A percentile compares a stretch with the other conserved stretches of the same genome.
Conservation (phyloP, 176 grass and related monocot species). For the Areca catechu region DNA sequence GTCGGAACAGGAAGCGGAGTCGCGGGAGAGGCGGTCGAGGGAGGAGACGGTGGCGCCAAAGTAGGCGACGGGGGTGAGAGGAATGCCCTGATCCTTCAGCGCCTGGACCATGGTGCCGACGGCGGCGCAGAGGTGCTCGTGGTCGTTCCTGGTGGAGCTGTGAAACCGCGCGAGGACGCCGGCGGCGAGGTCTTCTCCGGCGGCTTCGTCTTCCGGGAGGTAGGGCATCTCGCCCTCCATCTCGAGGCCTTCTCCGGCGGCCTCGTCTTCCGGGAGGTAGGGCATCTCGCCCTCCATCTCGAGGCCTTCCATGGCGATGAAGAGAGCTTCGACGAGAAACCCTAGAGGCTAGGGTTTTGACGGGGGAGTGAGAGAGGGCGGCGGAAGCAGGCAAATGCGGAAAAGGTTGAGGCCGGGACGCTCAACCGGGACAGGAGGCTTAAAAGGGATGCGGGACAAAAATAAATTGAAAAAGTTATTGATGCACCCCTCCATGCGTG, state of each 20-base stretch:
- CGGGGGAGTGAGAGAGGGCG: too few relatives aligned
- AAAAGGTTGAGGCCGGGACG: too few relatives aligned
- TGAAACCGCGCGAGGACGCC: conserved; percentile 44
- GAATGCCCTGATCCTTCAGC: conserved; percentile 43
- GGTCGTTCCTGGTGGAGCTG: conserved; percentile 43
- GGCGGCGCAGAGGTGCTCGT: conserved; percentile 72
- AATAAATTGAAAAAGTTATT: too few relatives aligned
- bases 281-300: background rate
- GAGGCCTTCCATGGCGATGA: background rate
- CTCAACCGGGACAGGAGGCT: too few relatives aligned
- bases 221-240: background rate
- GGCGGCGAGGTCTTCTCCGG: conserved; percentile 48
- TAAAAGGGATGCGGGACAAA: too few relatives aligned
- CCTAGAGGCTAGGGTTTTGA: too few relatives aligned
- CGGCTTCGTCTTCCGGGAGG: conserved; percentile 9
- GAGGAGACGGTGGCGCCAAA: conserved; percentile 46
- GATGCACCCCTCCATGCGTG: too few relatives aligned
- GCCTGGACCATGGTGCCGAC: conserved; percentile 68
- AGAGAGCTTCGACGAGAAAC: background rate
- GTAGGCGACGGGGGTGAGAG: conserved; percentile 52
- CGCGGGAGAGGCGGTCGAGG: conserved; percentile 45
- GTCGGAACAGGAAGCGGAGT: conserved; percentile 34
- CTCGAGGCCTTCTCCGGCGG: background rate
- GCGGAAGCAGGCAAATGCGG: too few relatives aligned
- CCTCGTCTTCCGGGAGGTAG: conserved; percentile 10